Evolutionary conservation across 768 basidiomycete genomes (phyloP), one percentile per base, ranked within the genome.

Genomic region (Scleroderma bovista): DNA sequence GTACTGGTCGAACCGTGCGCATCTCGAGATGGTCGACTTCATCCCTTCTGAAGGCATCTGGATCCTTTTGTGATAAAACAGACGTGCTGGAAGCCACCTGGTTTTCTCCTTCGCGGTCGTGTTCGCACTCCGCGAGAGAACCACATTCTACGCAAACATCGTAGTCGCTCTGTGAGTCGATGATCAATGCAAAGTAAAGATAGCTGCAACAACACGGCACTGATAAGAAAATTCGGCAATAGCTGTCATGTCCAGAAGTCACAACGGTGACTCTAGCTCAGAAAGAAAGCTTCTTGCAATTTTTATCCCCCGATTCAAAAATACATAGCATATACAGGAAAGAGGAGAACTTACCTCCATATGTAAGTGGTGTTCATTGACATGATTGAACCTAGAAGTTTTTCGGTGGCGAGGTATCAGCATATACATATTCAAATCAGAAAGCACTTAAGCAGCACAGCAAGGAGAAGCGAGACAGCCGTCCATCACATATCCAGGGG

Each of bases 91-190:
- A 29, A 37, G n/a, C 44, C 31, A n/a, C 24, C 51, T 51, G 6
- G 12, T 47, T 53, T 12, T 9, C 52, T 38, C 32, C 40, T n/a
- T 68, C 66, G 24, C 62, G 67, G 53, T 82, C 89, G 60, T 92
- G 89, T n/a, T 63, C 58, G 56, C 89, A 92, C 61, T 83, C 78
- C 9, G 67, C 59, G 13, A 88, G 62, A 2, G 83, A 80, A 22
- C 89, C 89, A 60, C 89, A 92, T 51, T 73, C 73, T 5, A 74
- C 61, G 58, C 89, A 92, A 16, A 91, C 89, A 60, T 80, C 73
- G 61, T 77, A 83, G 52, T 91, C 88, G 44, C 76, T 83, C 83
- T 88, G 64, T 45, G 59, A 52, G 51, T 37, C 19, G 48, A 24
- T 11, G 52, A 45, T 59, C 48, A 58, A 47, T 56, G 33, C 40